Percentiles rank a stretch among this genome's conserved stretches.
phyloP scores from a whole-genome alignment of 306 rosid species.

The Phaseolus lunatus region DNA sequence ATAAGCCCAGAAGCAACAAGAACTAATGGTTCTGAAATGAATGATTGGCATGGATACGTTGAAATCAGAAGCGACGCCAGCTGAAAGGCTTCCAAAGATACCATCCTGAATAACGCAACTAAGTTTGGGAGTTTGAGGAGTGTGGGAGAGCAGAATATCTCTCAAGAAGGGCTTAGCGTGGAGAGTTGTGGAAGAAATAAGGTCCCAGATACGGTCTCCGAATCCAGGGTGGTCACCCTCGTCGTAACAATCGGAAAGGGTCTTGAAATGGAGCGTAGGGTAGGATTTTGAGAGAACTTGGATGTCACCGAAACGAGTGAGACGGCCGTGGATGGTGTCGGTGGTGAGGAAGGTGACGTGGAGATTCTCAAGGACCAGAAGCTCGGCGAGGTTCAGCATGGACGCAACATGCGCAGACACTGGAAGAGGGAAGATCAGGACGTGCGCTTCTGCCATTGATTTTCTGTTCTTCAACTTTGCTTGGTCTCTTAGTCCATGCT shows the following conservation, averaged over 20 bases:
- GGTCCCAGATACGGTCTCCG: conserved; percentile 4
- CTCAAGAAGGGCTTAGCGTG: conserved; percentile 44
- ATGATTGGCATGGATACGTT: conserved; percentile 39
- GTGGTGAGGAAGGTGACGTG: conserved; percentile 61
- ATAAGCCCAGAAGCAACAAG: conserved; percentile 58
- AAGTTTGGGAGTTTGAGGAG: background rate
- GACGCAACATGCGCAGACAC: conserved; percentile 55
- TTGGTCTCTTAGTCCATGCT: too few relatives aligned
- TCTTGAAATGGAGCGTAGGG: conserved; percentile 53
- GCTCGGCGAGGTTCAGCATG: conserved; percentile 64
- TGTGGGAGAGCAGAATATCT: conserved; percentile 35
- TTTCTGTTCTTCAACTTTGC: background rate
- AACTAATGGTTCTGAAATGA: conserved; percentile 53
- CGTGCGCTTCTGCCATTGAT: conserved; percentile 26
- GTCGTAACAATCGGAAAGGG: conserved; percentile 49
- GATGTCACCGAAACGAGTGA: conserved; percentile 31
- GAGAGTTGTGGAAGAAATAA: background rate
- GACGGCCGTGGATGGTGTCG: conserved; percentile 6
- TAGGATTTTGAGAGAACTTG: conserved; percentile 31
- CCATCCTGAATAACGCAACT: conserved; percentile 62
- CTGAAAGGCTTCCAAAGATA: conserved; percentile 31
- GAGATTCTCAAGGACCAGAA: conserved; percentile 45
- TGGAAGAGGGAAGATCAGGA: conserved; percentile 49
- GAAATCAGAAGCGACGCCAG: conserved; percentile 28
- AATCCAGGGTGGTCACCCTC: conserved; percentile 39